These are phyloP conservation scores for Cyberlindnera lachancei DNA, from an alignment of 805 yeast genomes.

Conservation along the genomic window DNA sequence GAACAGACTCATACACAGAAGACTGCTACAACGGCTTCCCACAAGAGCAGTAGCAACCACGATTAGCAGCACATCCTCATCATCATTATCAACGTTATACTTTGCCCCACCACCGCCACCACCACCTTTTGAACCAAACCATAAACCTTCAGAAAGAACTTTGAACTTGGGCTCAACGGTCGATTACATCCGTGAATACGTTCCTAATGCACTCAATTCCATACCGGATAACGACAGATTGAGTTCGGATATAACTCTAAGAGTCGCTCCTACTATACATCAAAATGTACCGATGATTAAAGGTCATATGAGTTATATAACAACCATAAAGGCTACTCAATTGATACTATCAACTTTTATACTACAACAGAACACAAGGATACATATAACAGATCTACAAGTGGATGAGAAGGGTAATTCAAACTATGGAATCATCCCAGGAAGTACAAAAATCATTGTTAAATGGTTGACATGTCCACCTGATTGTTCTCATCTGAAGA, in stretches of 20 bases:
- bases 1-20: no score
- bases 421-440: constrained; percentile 8
- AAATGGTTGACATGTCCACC: constrained; percentile 53
- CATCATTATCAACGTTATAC: no score
- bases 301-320: constrained; percentile 48
- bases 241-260: constrained; percentile 39
- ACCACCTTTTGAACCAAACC: no score
- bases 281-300: constrained; percentile 47
- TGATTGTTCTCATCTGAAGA: constrained; percentile 41
- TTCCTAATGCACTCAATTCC: constrained; percentile 43
- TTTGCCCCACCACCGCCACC: no score
- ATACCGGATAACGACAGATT: constrained; percentile 38
- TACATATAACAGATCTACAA: constrained; percentile 36
- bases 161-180: constrained; percentile 49
- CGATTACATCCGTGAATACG: constrained; percentile 35
- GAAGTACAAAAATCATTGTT: constrained; percentile 41
- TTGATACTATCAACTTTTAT: constrained; percentile 46
- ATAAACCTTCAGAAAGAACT: constrained; percentile 1
- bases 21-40: no score
- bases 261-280: constrained; percentile 47
- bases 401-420: constrained; percentile 10
- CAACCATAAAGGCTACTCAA: constrained; percentile 51
- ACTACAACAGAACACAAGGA: constrained; percentile 41
- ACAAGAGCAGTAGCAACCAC: no score
- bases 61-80: no score